phyloP scores from a whole-genome alignment of 1,139 yeast genomes.

The Yamadazyma atmosphaerica region DNA sequence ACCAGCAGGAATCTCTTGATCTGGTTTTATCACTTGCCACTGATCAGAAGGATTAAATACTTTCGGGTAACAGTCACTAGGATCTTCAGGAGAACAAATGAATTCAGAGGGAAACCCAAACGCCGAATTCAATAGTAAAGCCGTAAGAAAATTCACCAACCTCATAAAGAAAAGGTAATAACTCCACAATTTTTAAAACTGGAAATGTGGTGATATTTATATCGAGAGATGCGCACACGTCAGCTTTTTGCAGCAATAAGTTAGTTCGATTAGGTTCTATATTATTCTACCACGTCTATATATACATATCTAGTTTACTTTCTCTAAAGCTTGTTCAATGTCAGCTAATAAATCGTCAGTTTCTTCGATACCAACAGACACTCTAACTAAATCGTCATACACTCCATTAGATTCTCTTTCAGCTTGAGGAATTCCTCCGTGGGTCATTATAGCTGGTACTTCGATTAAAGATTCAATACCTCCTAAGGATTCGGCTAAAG shows the following conservation, averaged over 20 bases:
- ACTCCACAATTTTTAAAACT: too few species aligned
- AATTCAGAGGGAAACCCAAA: slow-evolving; percentile 13
- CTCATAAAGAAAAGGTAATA: too few species aligned
- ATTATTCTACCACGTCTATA: too few species aligned
- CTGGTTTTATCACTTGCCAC: slow-evolving; percentile 70
- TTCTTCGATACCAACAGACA: slow-evolving; percentile 88
- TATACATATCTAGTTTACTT: slow-evolving; percentile 11
- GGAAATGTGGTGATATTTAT: not conserved
- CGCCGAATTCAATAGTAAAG: not conserved
- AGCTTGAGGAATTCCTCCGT: slow-evolving; percentile 83
- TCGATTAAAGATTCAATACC: slow-evolving; percentile 86
- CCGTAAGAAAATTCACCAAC: not conserved
- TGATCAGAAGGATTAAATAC: slow-evolving; percentile 59
- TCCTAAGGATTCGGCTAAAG: slow-evolving; percentile 88
- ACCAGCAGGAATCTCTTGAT: slow-evolving; percentile 76
- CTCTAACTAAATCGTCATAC: slow-evolving; percentile 76
- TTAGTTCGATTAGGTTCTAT: too few species aligned
- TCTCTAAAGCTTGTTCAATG: slow-evolving; percentile 64
- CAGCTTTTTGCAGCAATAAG: not conserved
- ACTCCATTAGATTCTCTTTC: slow-evolving; percentile 83
- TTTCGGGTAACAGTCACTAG: slow-evolving; percentile 61
- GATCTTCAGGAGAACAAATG: slow-evolving; percentile 48
- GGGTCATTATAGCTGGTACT: slow-evolving; percentile 93
- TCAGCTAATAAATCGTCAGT: slow-evolving; percentile 75
- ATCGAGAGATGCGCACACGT: not conserved